A percentile compares a stretch with the other conserved stretches of the same genome.
Evolutionary conservation across 129 eudicot species (phyloP).

Genomic region (Helianthus tuberosus): DNA sequence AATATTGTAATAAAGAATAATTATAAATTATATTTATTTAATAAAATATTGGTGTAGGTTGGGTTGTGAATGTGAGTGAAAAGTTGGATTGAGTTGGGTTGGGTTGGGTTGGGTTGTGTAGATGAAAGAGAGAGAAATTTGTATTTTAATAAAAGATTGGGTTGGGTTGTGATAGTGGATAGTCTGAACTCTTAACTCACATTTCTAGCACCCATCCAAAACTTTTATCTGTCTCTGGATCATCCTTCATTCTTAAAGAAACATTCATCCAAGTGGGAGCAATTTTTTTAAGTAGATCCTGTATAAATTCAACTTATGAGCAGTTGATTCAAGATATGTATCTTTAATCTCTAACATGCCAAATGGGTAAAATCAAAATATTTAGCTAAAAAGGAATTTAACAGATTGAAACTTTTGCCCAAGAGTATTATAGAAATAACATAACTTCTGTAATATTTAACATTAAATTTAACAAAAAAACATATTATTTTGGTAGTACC

Average conservation of each 20-base stretch:
- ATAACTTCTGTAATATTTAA: not conserved
- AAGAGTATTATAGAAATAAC: not conserved
- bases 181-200: slow-evolving; percentile 46
- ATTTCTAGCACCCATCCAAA: slow-evolving; percentile 88
- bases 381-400: not conserved
- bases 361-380: not conserved
- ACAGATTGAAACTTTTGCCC: not conserved
- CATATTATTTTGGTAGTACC: slow-evolving; percentile 40
- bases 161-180: too few species aligned
- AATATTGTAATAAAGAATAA: too few species aligned
- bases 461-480: not conserved
- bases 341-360: not conserved
- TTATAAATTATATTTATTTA: too few species aligned
- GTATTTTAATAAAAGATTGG: too few species aligned
- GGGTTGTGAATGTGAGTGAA: too few species aligned
- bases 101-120: too few species aligned
- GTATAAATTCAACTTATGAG: slow-evolving; percentile 18
- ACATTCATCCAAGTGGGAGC: slow-evolving; percentile 87
- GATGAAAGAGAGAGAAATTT: too few species aligned
- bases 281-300: slow-evolving; percentile 63
- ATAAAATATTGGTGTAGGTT: too few species aligned
- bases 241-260: slow-evolving; percentile 74
- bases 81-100: too few species aligned
- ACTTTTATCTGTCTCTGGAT: slow-evolving; percentile 71
- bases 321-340: not conserved